These are phyloP conservation scores for Rhodotorula sp. DNA, from an alignment of 1,284 basidiomycete genomes.

Conservation along the genomic window DNA sequence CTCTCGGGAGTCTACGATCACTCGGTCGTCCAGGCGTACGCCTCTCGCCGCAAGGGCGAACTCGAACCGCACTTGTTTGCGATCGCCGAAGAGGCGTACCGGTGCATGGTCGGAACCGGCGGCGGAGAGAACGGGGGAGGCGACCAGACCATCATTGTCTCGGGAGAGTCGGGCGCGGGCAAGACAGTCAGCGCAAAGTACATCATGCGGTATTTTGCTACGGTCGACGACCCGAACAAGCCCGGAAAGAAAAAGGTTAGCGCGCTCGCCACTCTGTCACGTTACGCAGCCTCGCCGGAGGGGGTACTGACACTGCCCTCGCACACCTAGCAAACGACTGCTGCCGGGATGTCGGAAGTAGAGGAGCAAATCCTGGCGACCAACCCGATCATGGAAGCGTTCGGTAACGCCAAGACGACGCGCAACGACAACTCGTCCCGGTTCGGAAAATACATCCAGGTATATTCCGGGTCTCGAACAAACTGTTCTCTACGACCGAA, in stretches of 20 bases:
- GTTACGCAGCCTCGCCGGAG: not conserved
- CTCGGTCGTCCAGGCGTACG: conserved; percentile 96
- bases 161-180: conserved; percentile 98
- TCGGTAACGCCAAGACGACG: conserved; percentile 99
- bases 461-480: conserved; percentile 49
- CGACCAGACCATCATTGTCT: conserved; percentile 99
- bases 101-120: conserved; percentile 77
- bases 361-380: conserved; percentile 97
- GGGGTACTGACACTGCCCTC: conserved; percentile 2
- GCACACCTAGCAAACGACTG: conserved; percentile 43
- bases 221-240: conserved; percentile 78
- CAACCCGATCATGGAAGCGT: conserved; percentile 97
- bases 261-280: conserved; percentile 38
- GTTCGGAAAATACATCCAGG: conserved; percentile 99
- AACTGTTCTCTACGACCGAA: not conserved
- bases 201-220: conserved; percentile 98
- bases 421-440: conserved; percentile 98
- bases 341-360: conserved; percentile 74
- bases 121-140: conserved; percentile 50
- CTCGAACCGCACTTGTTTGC: conserved; percentile 98
- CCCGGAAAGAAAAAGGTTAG: conserved; percentile 56
- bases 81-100: conserved; percentile 98
- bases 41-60: conserved; percentile 85
- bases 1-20: conserved; percentile 64
- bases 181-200: conserved; percentile 99